A percentile compares a stretch with the other conserved stretches of the same genome.
phyloP scores from a whole-genome alignment of 805 yeast species.

The Lipomyces starkeyi region DNA sequence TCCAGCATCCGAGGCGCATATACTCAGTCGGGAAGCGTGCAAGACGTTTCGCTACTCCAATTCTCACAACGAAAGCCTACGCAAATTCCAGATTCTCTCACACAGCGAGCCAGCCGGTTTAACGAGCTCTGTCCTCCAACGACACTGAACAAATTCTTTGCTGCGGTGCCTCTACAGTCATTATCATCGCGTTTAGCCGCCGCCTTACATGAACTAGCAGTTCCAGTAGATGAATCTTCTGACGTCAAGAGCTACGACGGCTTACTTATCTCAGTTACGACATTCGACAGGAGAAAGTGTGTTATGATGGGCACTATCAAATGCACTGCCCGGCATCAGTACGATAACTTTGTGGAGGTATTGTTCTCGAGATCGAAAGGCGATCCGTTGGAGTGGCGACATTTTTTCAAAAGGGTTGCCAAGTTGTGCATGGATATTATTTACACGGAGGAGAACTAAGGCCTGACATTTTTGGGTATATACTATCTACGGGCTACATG shows the following conservation, averaged over 20 bases:
- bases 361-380: slow-evolving; percentile 63
- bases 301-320: slow-evolving; percentile 39
- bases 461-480: not conserved
- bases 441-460: slow-evolving; percentile 16
- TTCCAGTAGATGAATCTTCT: slow-evolving; percentile 34
- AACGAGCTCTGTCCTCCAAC: slow-evolving; percentile 48
- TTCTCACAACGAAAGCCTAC: slow-evolving; percentile 27
- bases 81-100: slow-evolving; percentile 39
- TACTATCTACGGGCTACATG: not conserved
- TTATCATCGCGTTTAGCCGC: slow-evolving; percentile 52
- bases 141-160: slow-evolving; percentile 60
- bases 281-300: slow-evolving; percentile 38
- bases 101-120: slow-evolving; percentile 40
- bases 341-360: slow-evolving; percentile 49
- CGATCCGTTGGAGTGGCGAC: slow-evolving; percentile 78
- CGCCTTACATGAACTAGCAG: slow-evolving; percentile 53
- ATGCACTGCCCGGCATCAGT: slow-evolving; percentile 26
- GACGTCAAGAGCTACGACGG: slow-evolving; percentile 43
- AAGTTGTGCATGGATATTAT: slow-evolving; percentile 51
- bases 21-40: slow-evolving; percentile 36
- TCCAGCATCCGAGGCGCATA: slow-evolving; percentile 2
- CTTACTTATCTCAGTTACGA: slow-evolving; percentile 21
- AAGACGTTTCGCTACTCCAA: slow-evolving; percentile 30
- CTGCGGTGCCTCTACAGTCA: slow-evolving; percentile 52
- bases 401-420: slow-evolving; percentile 63